These are phyloP conservation scores for Geranium brycei DNA, from an alignment of 345 rosid species.

Conservation along the genomic window DNA sequence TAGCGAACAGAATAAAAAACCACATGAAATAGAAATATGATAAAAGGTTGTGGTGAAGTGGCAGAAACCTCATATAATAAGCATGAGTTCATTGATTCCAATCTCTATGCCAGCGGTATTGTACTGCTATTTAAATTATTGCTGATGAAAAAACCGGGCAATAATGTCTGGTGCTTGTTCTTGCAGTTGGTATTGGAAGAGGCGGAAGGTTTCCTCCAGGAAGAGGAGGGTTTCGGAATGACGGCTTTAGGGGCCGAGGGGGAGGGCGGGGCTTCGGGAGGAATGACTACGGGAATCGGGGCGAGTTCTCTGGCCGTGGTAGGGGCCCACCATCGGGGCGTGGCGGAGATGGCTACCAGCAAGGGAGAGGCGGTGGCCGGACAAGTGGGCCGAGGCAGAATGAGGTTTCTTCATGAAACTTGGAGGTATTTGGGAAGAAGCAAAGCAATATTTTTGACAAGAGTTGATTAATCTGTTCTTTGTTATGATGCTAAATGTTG, in stretches of 20 bases:
- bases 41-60: no score
- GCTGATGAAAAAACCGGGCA: no score
- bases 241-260: conserved; percentile 15
- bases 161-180: neutral
- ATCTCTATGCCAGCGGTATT: no score
- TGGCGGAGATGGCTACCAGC: conserved; percentile 12
- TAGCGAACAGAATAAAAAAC: no score
- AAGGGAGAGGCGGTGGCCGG: conserved; percentile 7
- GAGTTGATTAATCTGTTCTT: neutral
- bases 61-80: no score
- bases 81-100: no score
- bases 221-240: conserved; percentile 13
- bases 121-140: no score
- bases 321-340: conserved; percentile 13
- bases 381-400: neutral
- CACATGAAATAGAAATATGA: no score
- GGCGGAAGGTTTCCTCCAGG: conserved; percentile 14
- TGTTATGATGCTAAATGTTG: no score
- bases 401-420: neutral
- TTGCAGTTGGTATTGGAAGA: conserved; percentile 8
- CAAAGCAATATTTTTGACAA: neutral
- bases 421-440: neutral
- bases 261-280: conserved; percentile 14
- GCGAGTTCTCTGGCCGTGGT: conserved; percentile 10
- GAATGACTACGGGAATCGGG: conserved; percentile 10